Conservation (phyloP, 75 land plant species). For the Cryptomeria japonica region DNA sequence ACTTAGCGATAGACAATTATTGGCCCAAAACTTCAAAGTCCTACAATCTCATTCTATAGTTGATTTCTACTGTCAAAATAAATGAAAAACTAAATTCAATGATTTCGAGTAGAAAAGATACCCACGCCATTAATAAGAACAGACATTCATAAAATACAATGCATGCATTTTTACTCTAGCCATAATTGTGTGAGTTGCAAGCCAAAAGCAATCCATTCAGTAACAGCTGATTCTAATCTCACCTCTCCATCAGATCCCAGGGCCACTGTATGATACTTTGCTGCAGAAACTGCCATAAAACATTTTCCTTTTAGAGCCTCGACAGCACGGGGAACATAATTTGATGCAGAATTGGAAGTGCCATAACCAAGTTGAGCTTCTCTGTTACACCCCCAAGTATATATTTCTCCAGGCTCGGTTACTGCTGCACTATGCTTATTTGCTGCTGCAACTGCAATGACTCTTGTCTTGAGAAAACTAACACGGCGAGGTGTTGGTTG, state of each 20-base stretch:
- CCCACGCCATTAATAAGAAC: background rate
- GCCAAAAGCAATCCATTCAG: background rate
- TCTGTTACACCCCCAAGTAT: conserved; percentile 96
- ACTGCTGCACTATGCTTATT: conserved; percentile 95
- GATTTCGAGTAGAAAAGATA: background rate
- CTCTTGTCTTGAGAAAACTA: conserved; percentile 60
- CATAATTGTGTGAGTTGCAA: background rate
- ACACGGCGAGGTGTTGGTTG: conserved; percentile 96
- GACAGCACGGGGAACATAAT: conserved; percentile 80
- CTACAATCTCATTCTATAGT: background rate
- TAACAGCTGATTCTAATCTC: conserved; percentile 14
- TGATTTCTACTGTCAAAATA: background rate
- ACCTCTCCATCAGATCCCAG: conserved; percentile 95
- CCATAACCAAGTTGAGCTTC: conserved; percentile 99
- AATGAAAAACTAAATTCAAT: background rate
- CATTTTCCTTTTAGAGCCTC: conserved; percentile 87
- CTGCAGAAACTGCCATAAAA: conserved; percentile 65
- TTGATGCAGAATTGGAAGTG: conserved; percentile 98
- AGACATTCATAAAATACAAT: background rate
- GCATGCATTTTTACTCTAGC: background rate
- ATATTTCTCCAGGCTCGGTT: conserved; percentile 92
- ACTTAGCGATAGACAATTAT: background rate
- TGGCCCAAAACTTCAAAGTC: background rate
- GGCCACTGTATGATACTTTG: conserved; percentile 92
- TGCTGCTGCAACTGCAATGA: conserved; percentile 92